Evolutionary conservation across 176 grass and related monocot genomes (phyloP), one percentile per base, ranked within the genome.

Genomic region (Oropetium thomaeum): DNA sequence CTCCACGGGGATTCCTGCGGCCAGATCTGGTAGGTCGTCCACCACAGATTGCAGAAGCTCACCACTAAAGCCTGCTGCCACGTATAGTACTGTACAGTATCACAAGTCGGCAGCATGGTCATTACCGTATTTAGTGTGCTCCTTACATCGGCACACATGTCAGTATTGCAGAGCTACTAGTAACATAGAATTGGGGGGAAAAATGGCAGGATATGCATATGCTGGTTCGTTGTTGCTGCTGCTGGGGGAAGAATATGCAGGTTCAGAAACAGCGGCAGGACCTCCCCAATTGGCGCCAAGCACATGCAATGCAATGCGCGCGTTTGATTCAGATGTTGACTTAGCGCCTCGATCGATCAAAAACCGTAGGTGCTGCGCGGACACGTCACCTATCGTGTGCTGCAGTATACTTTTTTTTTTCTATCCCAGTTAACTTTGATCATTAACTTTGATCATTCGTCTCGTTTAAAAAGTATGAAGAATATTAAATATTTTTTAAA

Each of bases 241-340:
- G 52, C n/a, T 60, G 44, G 37, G 37, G 28, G 54, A 44, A 4
- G 57, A 53, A 43, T 62, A n/a, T 33, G 26, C 31, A 26, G 51
- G 38, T 55, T 75, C n/a, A n/a, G 35, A 32, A 32, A 45, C 43
- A 60, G 58, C 65, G 14, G 67, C 70, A 57, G 41, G 62, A 33
- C 32, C 28, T 33, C 1, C 27, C 20, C 27, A 3, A 14, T 39
- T 41, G 33, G 61, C 26, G 51, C 73, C 27, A 25, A 17, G 15
- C 33, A 5, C 0, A 52, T 52, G 37, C 35, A 76, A n/a, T n/a
- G n/a, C n/a, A n/a, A n/a, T n/a, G n/a, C 58, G 72, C 71, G 71
- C 11, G n/a, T n/a, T n/a, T n/a, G n/a, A n/a, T 70, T 55, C 11
- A 19, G 65, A 76, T 54, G 64, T 81, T 86, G 77, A 81, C 70